Evolutionary conservation across 768 basidiomycete genomes (phyloP), one percentile per base, ranked within the genome.

Genomic region (Termitomyces bulborhizus): DNA sequence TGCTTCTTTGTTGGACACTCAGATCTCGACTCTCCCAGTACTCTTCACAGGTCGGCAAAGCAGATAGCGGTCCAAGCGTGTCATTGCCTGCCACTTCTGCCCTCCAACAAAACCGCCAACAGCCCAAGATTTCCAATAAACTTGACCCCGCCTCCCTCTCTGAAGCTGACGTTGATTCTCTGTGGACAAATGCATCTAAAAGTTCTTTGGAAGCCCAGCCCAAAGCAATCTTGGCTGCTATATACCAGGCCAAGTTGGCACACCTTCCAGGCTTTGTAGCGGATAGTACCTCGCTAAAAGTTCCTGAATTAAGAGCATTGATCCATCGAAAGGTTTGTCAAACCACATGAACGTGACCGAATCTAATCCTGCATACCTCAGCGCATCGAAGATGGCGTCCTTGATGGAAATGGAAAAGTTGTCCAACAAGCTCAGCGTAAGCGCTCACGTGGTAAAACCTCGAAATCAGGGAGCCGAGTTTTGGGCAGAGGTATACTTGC

Each of bases 301-400:
- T 41, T 18, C n/a, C 41, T 41, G 18, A 41, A 11, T 41, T 41
- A 18, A 41, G n/a, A 18, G 18, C 18, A 41, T 3, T 21, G n/a
- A 41, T 41, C 18, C 18, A 41, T 21, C 41, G 8, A 41, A 41
- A 41, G 41, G 18, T 41, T 41, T 41, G 41, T 40, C 40, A 18
- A 40, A 40, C n/a, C 40, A 40, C n/a, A 40, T 40, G n/a, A 40
- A 40, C n/a, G 6, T 40, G n/a, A 52, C 65, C 6, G 68, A 71
- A 41, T 47, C 66, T 16, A 70, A 70, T 68, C 71, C 69, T 47
- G 42, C 47, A 27, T 50, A 64, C 12, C 39, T 34, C 27, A 43
- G 40, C 41, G 31, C 21, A 46, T 21, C 11, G 27, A 31, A 11
- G 42, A 18, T 12, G 43, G 44, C 2, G 15, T 46, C n/a, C 36